Evolutionary conservation across 78 protist genomes (phyloP), one percentile per base, ranked within the genome.

Genomic region (Polysphondylium violaceum): DNA sequence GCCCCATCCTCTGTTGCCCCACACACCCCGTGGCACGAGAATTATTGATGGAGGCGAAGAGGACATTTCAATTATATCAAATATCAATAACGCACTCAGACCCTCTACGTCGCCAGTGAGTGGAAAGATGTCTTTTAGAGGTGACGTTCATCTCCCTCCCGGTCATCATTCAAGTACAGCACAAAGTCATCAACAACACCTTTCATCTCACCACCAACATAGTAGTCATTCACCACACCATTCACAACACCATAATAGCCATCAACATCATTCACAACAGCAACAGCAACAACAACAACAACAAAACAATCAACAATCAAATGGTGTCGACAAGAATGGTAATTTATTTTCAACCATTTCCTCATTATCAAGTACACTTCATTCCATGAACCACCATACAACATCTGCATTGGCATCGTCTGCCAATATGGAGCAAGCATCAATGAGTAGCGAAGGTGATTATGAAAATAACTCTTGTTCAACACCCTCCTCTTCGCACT

Each of bases 21-120:
- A 53, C 17, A 59, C 86, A 7, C 86, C 86, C 27, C 86, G 86
- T 43, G 73, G 71, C 6, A 25, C 2, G 7, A 23, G 65, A 59
- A 27, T 9, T 25, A 23, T 17, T 19, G 11, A 16, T 23, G 21
- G 65, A 59, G 65, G 65, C 1, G 55, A 12, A 50, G 55, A 12
- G 9, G 12, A 9, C 55, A 50, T 12, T 12, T 0, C 35, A 29
- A 9, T 33, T 7, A 29, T 23, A 21, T 9, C 44, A 65, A 65
- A n/a, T 33, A 65, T 65, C 9, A 65, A 65, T n/a, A 36, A 40
- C 3, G 40, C 40, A 0, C 31, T 65, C 0, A 65, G 31, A 65
- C 73, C 73, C 8, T 65, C 73, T 17, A 65, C n/a, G 8, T 17
- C 9, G 6, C 33, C 73, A 0, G 33, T 51, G 40, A 44, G 55